phyloP scores from a whole-genome alignment of 495 filamentous ascomycete genomes.

The Entonaema liquescens region DNA sequence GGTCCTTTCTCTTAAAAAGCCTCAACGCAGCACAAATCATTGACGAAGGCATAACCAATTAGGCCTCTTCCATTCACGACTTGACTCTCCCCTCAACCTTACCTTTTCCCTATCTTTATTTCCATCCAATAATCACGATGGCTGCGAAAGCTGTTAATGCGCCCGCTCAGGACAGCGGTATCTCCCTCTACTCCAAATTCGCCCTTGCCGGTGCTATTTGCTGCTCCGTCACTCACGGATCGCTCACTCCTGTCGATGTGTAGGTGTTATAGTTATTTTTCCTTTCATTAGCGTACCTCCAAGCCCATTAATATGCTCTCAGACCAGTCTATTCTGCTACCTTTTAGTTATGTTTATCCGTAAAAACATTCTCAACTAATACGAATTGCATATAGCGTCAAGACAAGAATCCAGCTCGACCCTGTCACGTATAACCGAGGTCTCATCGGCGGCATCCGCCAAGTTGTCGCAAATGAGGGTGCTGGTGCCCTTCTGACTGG shows the following conservation, averaged over 20 bases:
- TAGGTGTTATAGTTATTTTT: constrained; percentile 62
- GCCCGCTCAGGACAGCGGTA: constrained; percentile 54
- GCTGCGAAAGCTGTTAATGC: constrained; percentile 31
- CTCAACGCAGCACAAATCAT: constrained; percentile 27
- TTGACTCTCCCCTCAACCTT: constrained; percentile 49
- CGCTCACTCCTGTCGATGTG: constrained; percentile 95
- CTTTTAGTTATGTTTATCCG: not conserved
- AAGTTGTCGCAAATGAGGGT: constrained; percentile 85
- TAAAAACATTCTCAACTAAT: constrained; percentile 28
- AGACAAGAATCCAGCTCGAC: constrained; percentile 94
- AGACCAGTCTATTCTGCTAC: not conserved
- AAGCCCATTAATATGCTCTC: not conserved
- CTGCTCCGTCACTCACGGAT: constrained; percentile 93
- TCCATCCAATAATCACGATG: constrained; percentile 42
- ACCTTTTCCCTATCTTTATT: constrained; percentile 25
- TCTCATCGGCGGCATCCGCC: constrained; percentile 84
- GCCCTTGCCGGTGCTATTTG: constrained; percentile 93
- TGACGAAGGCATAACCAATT: constrained; percentile 15
- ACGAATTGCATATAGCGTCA: constrained; percentile 69
- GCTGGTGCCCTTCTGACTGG: constrained; percentile 89
- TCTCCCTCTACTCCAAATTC: constrained; percentile 79
- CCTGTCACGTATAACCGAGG: constrained; percentile 89
- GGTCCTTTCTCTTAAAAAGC: constrained; percentile 36
- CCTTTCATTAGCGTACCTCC: constrained; percentile 1
- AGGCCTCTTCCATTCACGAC: constrained; percentile 30